Conservation (phyloP, 805 yeast genomes). For the Zygosaccharomyces bailii region DNA sequence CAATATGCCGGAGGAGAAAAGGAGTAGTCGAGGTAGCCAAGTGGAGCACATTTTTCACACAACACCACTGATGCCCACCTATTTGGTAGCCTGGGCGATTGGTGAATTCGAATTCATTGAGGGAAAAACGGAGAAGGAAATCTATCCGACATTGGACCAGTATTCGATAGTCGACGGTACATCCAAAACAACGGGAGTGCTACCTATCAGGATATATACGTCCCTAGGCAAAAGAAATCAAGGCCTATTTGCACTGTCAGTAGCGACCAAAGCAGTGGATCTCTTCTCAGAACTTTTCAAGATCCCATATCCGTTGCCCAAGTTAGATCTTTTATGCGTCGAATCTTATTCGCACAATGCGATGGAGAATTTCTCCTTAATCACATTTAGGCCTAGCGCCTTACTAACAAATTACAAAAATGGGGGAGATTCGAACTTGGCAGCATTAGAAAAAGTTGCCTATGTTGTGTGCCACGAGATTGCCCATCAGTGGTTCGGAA, state of each 20-base stretch:
- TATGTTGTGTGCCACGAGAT: constrained; percentile 83
- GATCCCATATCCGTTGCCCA: constrained; percentile 75
- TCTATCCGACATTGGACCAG: constrained; percentile 17
- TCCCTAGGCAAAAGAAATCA: constrained; percentile 52
- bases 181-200: constrained; percentile 30
- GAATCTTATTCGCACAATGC: constrained; percentile 76
- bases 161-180: constrained; percentile 16
- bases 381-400: constrained; percentile 63
- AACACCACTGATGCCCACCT: constrained; percentile 72
- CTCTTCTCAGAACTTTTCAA: constrained; percentile 66
- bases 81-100: constrained; percentile 67
- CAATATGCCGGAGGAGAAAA: constrained; percentile 57
- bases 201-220: constrained; percentile 68
- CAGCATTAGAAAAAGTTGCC: constrained; percentile 66
- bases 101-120: constrained; percentile 66
- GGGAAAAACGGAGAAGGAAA: constrained; percentile 39
- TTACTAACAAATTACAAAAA: constrained; percentile 38
- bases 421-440: constrained; percentile 33
- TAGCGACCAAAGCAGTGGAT: constrained; percentile 59
- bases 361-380: constrained; percentile 89
- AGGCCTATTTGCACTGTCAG: constrained; percentile 60
- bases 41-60: constrained; percentile 52
- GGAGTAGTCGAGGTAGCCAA: constrained; percentile 37
- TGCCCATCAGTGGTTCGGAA: constrained; percentile 92
- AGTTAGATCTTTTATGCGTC: constrained; percentile 74